These are phyloP conservation scores for Amanita thiersii DNA, from an alignment of 768 basidiomycete species.

Conservation along the genomic window DNA sequence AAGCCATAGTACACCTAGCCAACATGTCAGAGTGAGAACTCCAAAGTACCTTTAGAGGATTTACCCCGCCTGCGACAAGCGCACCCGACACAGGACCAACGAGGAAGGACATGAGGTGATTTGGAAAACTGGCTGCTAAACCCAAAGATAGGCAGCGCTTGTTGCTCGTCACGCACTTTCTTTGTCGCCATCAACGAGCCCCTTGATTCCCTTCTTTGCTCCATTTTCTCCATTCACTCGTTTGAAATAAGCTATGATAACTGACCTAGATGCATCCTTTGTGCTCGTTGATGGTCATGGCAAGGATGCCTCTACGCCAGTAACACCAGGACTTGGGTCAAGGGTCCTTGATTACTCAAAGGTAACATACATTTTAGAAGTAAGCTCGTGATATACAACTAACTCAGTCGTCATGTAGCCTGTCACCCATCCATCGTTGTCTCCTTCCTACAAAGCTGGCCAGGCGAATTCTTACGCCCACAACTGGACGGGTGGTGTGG, in stretches of 20 bases:
- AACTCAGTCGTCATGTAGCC: conserved; percentile 5
- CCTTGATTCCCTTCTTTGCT: no score
- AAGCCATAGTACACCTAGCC: conserved; percentile 63
- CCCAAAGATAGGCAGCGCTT: not conserved
- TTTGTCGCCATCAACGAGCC: no score
- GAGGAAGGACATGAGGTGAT: conserved; percentile 45
- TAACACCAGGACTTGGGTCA: conserved; percentile 1
- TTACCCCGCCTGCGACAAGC: conserved; percentile 58
- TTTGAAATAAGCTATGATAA: conserved; percentile 12
- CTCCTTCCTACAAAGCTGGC: conserved; percentile 37
- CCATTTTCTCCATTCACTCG: not conserved
- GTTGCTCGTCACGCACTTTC: no score
- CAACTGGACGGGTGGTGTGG: conserved; percentile 59
- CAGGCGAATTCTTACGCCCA: conserved; percentile 52
- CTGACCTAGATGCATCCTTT: conserved; percentile 41
- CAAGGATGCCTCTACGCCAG: not conserved
- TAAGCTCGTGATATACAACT: not conserved
- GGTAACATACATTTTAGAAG: not conserved
- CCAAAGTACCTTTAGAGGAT: conserved; percentile 14
- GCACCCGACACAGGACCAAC: conserved; percentile 65
- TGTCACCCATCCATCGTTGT: conserved; percentile 38
- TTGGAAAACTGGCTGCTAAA: conserved; percentile 2
- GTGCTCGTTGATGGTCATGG: conserved; percentile 30
- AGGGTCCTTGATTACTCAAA: not conserved
- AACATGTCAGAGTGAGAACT: not conserved